Base-by-base conservation (phyloP, 306 rosid species). In the Echinosophora koreensis region DNA sequence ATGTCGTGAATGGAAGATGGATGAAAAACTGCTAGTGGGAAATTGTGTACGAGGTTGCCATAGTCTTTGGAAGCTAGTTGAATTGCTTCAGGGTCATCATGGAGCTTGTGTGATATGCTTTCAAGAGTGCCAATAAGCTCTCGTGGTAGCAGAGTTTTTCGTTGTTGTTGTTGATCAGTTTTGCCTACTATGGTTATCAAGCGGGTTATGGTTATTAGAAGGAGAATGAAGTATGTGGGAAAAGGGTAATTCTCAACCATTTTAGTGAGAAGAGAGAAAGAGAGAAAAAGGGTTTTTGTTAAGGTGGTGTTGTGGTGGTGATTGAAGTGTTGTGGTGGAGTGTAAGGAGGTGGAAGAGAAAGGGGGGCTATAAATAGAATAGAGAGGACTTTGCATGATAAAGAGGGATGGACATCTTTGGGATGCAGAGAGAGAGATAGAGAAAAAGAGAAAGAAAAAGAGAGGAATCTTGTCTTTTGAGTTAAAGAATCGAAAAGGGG, bases 1-100 rank as follows among this genome's bases (percentile, higher is more conserved):
- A 92, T 81, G 69, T 92, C 97, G 34, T 71, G 2, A 0, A 68
- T 37, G 32, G 97, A 82, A 4, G 88, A 14, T 1, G 97, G 97
- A 15, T 46, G 65, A 2, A 92, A 64, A 10, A 95, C 96, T 0
- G 94, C 93, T 0, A 80, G 57, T 0, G 99, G 99, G 3, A 37
- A 73, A 1, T 84, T 18, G 1, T 32, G 52, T 0, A 79, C 77
- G 2, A 95, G 67, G 77, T 95, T 89, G 6, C 99, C 99, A 18
- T 75, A 90, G 50, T 95, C 99, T 8, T 22, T 60, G 0, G 97
- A 82, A 5, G 90, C 99, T 3, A 57, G 11, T 16, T 61, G 5
- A 3, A 92, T 66, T 38, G 89, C 57, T 17, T 88, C 86, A 0
- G 79, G 77, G 55, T 92, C 86, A 35, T 77, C 66, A 1, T 42